Percentiles rank a stretch among this genome's conserved stretches.
Evolutionary conservation across 1,284 basidiomycete genomes (phyloP).

Genomic region (Cutaneotrichosporon arboriforme): DNA sequence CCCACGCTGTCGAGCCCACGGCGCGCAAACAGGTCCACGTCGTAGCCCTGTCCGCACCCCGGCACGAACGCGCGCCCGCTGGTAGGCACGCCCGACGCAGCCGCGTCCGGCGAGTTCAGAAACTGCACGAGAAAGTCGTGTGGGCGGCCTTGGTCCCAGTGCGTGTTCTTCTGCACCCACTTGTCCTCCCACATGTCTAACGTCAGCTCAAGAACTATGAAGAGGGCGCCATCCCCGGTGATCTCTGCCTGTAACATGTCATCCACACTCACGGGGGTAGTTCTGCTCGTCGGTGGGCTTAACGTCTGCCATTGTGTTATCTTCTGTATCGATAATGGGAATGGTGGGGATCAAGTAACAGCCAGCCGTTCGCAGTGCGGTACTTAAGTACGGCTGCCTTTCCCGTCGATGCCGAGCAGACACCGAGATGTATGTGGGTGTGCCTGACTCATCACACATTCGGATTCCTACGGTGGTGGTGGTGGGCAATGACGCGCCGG

Average conservation of each 20-base stretch:
- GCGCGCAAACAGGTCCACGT: slow-evolving; percentile 56
- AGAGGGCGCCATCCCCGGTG: too few relatives aligned
- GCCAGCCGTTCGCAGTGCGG: too few relatives aligned
- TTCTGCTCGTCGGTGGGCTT: slow-evolving; percentile 13
- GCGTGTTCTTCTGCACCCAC: slow-evolving; percentile 40
- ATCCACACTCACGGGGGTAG: slow-evolving; percentile 8
- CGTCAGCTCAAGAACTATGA: too few relatives aligned
- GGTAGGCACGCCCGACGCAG: slow-evolving; percentile 52
- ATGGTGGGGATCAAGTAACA: too few relatives aligned
- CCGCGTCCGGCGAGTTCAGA: slow-evolving; percentile 50
- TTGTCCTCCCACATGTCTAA: slow-evolving; percentile 23
- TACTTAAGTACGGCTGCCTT: too few relatives aligned
- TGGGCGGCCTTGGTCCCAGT: slow-evolving; percentile 57
- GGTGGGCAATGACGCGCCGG: not conserved
- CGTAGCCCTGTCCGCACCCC: slow-evolving; percentile 70
- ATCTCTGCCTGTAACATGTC: too few relatives aligned
- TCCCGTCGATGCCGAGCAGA: too few relatives aligned
- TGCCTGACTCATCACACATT: not conserved
- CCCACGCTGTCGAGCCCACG: slow-evolving; percentile 54
- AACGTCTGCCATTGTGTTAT: not conserved
- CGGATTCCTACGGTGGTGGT: not conserved
- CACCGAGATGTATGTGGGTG: too few relatives aligned
- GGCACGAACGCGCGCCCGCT: slow-evolving; percentile 61
- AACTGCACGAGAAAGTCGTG: slow-evolving; percentile 58
- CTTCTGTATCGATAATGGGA: too few relatives aligned